Base-by-base conservation (phyloP, 192 early-diverging fungal species). In the Entomortierella chlamydospora region DNA sequence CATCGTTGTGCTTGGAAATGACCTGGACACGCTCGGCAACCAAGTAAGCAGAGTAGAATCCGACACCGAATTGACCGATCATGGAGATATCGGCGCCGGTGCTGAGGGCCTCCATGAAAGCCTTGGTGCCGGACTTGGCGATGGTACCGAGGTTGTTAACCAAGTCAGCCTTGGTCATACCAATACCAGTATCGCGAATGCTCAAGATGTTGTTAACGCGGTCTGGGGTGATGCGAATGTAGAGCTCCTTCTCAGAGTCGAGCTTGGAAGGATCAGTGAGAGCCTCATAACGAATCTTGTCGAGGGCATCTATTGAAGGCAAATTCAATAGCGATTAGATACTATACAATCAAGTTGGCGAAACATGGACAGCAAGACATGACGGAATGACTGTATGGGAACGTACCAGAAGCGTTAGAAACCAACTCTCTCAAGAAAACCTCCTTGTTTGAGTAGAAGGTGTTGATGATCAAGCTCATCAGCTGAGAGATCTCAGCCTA, bases 21-120 rank as follows among this genome's bases (percentile, higher is more conserved):
- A 97, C 91, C 81, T 93, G 86, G 30, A 99, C 98, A 87, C 93
- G 93, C 85, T 99, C 98, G 73, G 96, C 97, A 72, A 98, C 96
- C 69, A 99, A 90, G 93, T 98, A 99, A 62, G 97, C 97, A 72
- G 97, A 98, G 94, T 99, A 99, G 96, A 99, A 99, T 90, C 98
- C 98, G 64, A 99, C 98, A 95, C 98, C 98, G 83, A 99, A 99
- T 86, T 99, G 97, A 84, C 97, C 98, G 86, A 99, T 99, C 96
- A 99, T 98, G 86, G 96, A 97, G 63, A 97, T 98, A 88, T 97
- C 96, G 70, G 96, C 97, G 84, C 95, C 95, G 61, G 93, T 88
- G 77, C 93, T 90, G 59, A 99, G 90, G 63, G 94, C 95, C 89
- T 99, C 97, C 97, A 99, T 99, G 87, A 98, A 98, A 51, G 95